These are phyloP conservation scores for Dictyophora rubrovolvata DNA, from an alignment of 768 basidiomycete genomes.

Conservation along the genomic window DNA sequence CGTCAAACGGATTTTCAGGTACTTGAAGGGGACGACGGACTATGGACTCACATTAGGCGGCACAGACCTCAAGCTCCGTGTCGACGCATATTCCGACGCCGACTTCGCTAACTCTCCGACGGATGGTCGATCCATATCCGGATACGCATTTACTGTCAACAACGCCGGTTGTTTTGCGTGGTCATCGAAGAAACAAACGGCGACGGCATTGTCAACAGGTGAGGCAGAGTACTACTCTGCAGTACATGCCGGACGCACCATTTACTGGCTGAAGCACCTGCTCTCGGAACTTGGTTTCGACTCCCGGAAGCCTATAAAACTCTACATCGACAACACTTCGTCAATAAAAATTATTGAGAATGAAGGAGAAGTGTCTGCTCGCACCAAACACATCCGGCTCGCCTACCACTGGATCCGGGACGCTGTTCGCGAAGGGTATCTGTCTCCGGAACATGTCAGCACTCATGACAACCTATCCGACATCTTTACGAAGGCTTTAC, in stretches of 20 bases:
- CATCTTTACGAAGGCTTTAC: constrained; percentile 30
- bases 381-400: constrained; percentile 31
- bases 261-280: neutral
- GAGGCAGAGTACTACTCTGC: neutral
- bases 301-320: neutral
- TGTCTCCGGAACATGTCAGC: constrained; percentile 22
- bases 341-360: constrained; percentile 17
- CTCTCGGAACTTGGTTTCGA: neutral
- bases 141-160: neutral
- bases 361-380: constrained; percentile 18
- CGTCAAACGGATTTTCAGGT: constrained; percentile 8
- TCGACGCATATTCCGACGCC: neutral
- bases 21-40: neutral
- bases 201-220: neutral
- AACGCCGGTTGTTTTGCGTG: neutral
- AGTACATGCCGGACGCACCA: neutral
- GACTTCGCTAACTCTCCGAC: neutral
- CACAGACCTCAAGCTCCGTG: neutral
- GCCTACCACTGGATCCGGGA: constrained; percentile 29
- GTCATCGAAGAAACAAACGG: constrained; percentile 4
- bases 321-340: neutral
- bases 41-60: neutral
- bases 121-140: neutral
- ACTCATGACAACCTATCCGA: constrained; percentile 28
- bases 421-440: constrained; percentile 15